phyloP scores from a whole-genome alignment of 257 asterid species.

The Leonotis leonurus region DNA sequence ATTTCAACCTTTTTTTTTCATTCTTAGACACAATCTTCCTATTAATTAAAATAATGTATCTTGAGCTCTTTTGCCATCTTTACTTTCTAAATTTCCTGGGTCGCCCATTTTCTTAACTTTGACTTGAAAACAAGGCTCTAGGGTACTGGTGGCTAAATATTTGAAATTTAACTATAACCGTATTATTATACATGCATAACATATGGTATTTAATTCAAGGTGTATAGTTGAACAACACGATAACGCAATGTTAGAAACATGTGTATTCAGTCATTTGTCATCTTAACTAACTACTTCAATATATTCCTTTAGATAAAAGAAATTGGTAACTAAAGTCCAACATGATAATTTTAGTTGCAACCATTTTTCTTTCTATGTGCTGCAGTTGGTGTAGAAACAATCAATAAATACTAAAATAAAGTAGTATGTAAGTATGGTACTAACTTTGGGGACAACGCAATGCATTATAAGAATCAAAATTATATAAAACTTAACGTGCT shows the following conservation, averaged over 20 bases:
- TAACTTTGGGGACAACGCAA: background rate
- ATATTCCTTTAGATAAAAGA: background rate
- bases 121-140: slow-evolving; percentile 1
- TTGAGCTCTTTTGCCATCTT: background rate
- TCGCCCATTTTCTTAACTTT: slow-evolving; percentile 4
- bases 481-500: background rate
- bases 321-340: slow-evolving; percentile 23
- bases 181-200: background rate
- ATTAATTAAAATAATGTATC: background rate
- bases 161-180: background rate
- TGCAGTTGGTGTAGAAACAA: slow-evolving; percentile 29
- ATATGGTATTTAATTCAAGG: slow-evolving; percentile 16
- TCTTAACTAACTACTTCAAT: slow-evolving; percentile 36
- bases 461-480: too few species aligned
- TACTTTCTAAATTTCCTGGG: background rate
- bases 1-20: background rate
- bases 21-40: background rate
- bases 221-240: slow-evolving; percentile 42
- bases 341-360: slow-evolving; percentile 42
- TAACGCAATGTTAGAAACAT: slow-evolving; percentile 8
- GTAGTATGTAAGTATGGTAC: background rate
- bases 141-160: background rate
- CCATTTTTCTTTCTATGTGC: slow-evolving; percentile 30
- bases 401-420: background rate
- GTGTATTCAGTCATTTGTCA: slow-evolving; percentile 30